Conservation (phyloP, 345 rosid species). For the Aegle marmelos region DNA sequence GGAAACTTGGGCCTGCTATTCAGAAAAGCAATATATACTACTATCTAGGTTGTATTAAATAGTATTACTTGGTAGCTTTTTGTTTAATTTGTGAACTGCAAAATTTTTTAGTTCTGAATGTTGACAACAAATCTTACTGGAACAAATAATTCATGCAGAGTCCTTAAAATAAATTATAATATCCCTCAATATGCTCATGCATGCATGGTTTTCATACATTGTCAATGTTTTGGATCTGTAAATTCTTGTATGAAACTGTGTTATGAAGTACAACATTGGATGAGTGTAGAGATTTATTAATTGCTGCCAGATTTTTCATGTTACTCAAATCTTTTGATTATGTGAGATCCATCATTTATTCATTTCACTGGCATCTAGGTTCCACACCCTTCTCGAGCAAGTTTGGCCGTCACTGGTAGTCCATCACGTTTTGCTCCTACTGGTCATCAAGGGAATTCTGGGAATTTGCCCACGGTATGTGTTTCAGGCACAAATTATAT, state of each 20-base stretch:
- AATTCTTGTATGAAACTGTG: not conserved
- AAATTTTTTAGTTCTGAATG: not conserved
- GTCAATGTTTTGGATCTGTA: not conserved
- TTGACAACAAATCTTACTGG: not conserved
- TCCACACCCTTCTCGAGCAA: constrained; percentile 53
- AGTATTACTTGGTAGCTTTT: not conserved
- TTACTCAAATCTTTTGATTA: not conserved
- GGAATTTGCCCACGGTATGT: constrained; percentile 51
- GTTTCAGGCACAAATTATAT: constrained; percentile 77
- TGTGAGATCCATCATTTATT: not conserved
- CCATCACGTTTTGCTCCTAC: constrained; percentile 75
- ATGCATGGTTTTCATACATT: not conserved
- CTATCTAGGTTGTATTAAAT: not conserved
- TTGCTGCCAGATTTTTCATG: not conserved
- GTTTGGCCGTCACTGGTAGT: constrained; percentile 45
- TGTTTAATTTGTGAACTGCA: not conserved
- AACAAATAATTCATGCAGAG: not conserved
- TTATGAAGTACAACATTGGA: not conserved
- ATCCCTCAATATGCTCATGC: not conserved
- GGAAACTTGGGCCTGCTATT: not conserved
- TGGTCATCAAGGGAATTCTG: constrained; percentile 42
- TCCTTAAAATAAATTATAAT: not conserved
- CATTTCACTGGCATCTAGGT: constrained; percentile 35
- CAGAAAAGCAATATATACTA: not conserved
- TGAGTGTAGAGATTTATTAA: not conserved